Conservation (phyloP, 805 yeast species). For the Candida piceae region DNA sequence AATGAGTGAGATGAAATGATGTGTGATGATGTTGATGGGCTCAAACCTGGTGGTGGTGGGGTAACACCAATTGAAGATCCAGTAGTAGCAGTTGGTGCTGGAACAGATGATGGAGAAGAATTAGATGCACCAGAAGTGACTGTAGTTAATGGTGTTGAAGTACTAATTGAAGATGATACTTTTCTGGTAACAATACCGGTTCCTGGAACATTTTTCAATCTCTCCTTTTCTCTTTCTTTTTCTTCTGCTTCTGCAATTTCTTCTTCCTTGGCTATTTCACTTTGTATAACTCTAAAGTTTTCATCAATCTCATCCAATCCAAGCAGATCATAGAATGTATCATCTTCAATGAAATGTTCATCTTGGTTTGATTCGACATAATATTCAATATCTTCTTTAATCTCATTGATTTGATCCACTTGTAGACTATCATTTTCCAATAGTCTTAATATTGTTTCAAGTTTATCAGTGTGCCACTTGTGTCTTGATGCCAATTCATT, state of each 20-base stretch:
- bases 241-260: slow-evolving; percentile 8
- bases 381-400: slow-evolving; percentile 86
- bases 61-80: slow-evolving; percentile 7
- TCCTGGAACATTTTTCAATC: slow-evolving; percentile 7
- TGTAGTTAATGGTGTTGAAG: neutral
- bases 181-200: slow-evolving; percentile 13
- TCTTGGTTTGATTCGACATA: slow-evolving; percentile 93
- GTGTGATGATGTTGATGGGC: neutral
- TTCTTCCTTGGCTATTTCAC: slow-evolving; percentile 16
- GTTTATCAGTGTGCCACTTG: slow-evolving; percentile 67
- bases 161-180: neutral
- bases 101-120: slow-evolving; percentile 6
- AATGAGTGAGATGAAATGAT: slow-evolving; percentile 2
- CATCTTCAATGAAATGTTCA: slow-evolving; percentile 90
- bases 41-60: slow-evolving; percentile 2
- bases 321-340: slow-evolving; percentile 83
- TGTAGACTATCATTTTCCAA: slow-evolving; percentile 78
- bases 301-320: slow-evolving; percentile 53
- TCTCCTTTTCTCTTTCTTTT: neutral
- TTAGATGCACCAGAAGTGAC: slow-evolving; percentile 2
- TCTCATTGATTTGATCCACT: slow-evolving; percentile 67
- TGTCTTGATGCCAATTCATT: slow-evolving; percentile 67
- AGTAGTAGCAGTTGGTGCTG: slow-evolving; percentile 12
- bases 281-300: slow-evolving; percentile 20
- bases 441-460: slow-evolving; percentile 73